phyloP scores from a whole-genome alignment of 495 filamentous ascomycete species.

The Amniculicola lignicola region DNA sequence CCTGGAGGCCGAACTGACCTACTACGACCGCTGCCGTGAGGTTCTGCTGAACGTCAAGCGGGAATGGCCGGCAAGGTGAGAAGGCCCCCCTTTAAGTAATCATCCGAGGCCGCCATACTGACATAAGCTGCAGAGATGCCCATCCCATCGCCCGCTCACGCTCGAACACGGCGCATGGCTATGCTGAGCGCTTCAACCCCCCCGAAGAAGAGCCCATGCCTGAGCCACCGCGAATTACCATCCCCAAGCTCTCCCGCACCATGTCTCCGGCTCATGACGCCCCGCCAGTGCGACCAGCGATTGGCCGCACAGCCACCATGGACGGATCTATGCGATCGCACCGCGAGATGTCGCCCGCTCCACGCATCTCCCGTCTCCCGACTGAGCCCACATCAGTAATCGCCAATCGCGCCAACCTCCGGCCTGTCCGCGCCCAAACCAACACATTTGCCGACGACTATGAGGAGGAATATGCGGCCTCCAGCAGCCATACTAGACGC shows the following conservation, averaged over 20 bases:
- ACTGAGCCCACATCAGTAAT: slow-evolving; percentile 54
- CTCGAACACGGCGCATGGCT: slow-evolving; percentile 58
- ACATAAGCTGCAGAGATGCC: slow-evolving; percentile 11
- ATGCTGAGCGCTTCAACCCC: slow-evolving; percentile 55
- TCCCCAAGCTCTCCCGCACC: slow-evolving; percentile 37
- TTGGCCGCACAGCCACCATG: slow-evolving; percentile 53
- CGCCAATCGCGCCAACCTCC: slow-evolving; percentile 46
- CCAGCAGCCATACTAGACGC: slow-evolving; percentile 48
- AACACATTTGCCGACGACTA: slow-evolving; percentile 63
- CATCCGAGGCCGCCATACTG: slow-evolving; percentile 30
- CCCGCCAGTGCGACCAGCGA: slow-evolving; percentile 43
- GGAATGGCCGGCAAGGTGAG: slow-evolving; percentile 65
- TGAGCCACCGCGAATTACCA: slow-evolving; percentile 36
- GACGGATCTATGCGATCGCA: slow-evolving; percentile 54
- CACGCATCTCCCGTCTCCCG: slow-evolving; percentile 53
- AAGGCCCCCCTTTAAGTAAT: background rate
- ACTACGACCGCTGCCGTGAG: slow-evolving; percentile 86
- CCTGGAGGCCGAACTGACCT: slow-evolving; percentile 85
- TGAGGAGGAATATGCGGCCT: slow-evolving; percentile 53
- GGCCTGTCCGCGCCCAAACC: slow-evolving; percentile 42
- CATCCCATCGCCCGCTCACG: slow-evolving; percentile 53
- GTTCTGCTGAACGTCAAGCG: slow-evolving; percentile 62
- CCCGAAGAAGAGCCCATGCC: slow-evolving; percentile 56
- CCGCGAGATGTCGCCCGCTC: slow-evolving; percentile 48
- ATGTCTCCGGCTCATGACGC: slow-evolving; percentile 16